Base-by-base conservation (phyloP, 768 basidiomycete genomes). In the Tulasnella sp. region DNA sequence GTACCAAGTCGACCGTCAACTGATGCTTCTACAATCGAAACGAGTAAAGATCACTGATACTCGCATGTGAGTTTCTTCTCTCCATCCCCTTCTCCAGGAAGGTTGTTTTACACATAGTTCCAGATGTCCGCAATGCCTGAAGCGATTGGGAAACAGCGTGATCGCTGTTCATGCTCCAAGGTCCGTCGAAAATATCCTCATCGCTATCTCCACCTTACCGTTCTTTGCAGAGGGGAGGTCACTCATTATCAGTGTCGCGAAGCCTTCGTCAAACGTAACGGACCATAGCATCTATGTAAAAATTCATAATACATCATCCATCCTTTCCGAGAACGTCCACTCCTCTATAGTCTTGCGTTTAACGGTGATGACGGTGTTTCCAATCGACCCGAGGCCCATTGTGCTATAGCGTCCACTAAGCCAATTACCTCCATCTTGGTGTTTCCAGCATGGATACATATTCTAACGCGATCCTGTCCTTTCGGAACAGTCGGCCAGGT, bases 161-260 rank as follows among this genome's bases (percentile, higher is more conserved):
- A 97, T 99, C 83, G 96, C 96, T 0, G 94, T 97, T 2, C 97
- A 98, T 88, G 88, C 93, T 11, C 97, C 97, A 58, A 89, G 91
- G 95, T 94, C 83, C 84, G 92, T 83, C 9, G 24, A 3, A 9
- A 11, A 46, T 18, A 24, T 37, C 75, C 76, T 82, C 60, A 76
- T 31, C 0, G 11, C 12, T 72, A 22, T 31, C 3, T 7, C 46
- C 74, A 11, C n/a, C 54, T 54, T 22, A 54, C 24, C 22, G 24
- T 54, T 24, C 24, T 54, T 54, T 5, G 48, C 83, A 98, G 96
- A 75, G 97, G 97, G 12, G 96, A 97, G 86, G 97, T 98, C 2
- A 99, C 96, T 0, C 97, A 98, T 86, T 96, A 97, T 85, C 94
- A 97, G 82, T 99, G 97, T 84, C 93, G 96, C 40, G 97, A 98